These are phyloP conservation scores for Coemansia sp. DNA, from an alignment of 192 early-diverging fungal species.

Conservation along the genomic window DNA sequence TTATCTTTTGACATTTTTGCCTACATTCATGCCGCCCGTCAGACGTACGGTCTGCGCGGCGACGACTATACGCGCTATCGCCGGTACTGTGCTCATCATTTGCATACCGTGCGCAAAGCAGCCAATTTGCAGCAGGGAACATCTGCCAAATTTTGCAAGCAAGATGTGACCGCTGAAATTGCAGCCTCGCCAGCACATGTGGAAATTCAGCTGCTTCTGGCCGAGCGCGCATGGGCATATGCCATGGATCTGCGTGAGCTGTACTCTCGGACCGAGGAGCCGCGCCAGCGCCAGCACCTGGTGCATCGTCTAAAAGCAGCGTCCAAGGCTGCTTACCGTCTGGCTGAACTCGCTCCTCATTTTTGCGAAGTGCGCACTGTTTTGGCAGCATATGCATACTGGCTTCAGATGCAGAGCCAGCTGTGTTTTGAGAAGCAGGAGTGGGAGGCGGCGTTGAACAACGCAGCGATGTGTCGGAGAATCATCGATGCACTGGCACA, in stretches of 20 bases:
- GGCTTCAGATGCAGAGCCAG: conserved; percentile 40
- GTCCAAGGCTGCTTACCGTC: conserved; percentile 23
- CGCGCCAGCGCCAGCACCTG: conserved; percentile 46
- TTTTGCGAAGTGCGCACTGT: conserved; percentile 28
- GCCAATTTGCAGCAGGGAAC: conserved; percentile 34
- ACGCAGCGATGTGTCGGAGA: conserved; percentile 25
- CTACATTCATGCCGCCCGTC: conserved; percentile 38
- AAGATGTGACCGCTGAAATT: conserved; percentile 22
- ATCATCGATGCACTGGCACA: conserved; percentile 24
- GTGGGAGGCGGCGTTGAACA: conserved; percentile 43
- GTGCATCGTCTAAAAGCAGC: conserved; percentile 39
- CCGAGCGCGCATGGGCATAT: conserved; percentile 50
- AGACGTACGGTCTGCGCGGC: conserved; percentile 36
- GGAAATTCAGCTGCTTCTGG: conserved; percentile 38
- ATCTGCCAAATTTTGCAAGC: conserved; percentile 13
- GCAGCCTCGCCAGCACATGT: conserved; percentile 28
- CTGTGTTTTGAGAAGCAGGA: conserved; percentile 39
- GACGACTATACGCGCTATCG: conserved; percentile 49
- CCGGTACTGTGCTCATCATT: conserved; percentile 38
- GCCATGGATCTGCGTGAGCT: conserved; percentile 52
- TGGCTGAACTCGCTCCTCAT: conserved; percentile 13
- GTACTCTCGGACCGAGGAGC: conserved; percentile 46
- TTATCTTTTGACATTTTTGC: conserved; percentile 38
- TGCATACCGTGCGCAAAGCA: conserved; percentile 43
- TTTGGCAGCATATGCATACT: conserved; percentile 32